Conservation (phyloP, 805 yeast species). For the Candida silvicultrix region DNA sequence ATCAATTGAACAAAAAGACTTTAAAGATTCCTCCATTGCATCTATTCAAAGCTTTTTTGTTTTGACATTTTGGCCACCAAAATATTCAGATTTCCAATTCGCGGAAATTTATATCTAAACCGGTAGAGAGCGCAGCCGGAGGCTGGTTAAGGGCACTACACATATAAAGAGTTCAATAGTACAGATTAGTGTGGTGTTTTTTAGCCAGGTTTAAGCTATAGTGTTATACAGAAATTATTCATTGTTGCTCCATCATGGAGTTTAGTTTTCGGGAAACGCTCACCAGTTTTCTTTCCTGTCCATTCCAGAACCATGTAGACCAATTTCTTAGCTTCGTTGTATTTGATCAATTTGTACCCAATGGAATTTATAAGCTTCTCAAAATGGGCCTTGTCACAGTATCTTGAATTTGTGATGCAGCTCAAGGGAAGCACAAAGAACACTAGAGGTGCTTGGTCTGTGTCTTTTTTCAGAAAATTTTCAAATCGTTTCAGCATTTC, state of each 20-base stretch:
- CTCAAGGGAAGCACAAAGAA: slow-evolving; percentile 88
- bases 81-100: background rate
- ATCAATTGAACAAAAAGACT: no score
- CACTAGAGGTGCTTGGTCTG: slow-evolving; percentile 28
- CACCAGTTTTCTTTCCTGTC: slow-evolving; percentile 24
- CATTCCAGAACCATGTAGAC: slow-evolving; percentile 65
- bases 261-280: slow-evolving; percentile 34
- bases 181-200: background rate
- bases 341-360: slow-evolving; percentile 48
- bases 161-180: background rate
- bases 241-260: slow-evolving; percentile 49
- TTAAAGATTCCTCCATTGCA: no score
- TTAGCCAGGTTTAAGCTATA: no score
- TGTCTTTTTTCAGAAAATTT: slow-evolving; percentile 39
- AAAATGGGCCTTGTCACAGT: slow-evolving; percentile 44
- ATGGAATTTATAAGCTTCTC: slow-evolving; percentile 42
- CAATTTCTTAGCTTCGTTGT: slow-evolving; percentile 62
- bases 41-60: background rate
- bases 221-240: slow-evolving; percentile 63
- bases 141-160: background rate
- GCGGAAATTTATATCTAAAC: background rate
- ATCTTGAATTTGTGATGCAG: slow-evolving; percentile 78
- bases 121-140: background rate
- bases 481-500: slow-evolving; percentile 63
- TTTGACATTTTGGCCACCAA: background rate